Conservation (phyloP, 805 yeast genomes). For the Teunomyces atbi region DNA sequence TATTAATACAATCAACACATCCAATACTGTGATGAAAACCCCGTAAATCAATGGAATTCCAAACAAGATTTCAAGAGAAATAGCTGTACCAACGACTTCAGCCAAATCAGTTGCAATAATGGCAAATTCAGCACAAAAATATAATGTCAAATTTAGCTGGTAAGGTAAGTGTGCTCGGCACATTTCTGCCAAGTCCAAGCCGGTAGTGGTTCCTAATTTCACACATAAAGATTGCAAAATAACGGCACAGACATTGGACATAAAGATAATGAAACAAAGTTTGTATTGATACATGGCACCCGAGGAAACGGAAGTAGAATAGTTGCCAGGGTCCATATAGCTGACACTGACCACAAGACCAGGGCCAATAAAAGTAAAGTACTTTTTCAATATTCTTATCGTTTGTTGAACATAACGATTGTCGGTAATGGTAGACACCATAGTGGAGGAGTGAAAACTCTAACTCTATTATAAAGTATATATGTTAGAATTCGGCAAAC, state of each 20-base stretch:
- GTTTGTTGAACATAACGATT: conserved; percentile 1
- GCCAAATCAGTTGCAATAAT: conserved; percentile 92
- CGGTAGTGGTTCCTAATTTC: conserved; percentile 86
- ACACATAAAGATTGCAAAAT: conserved; percentile 80
- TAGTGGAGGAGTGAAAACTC: not conserved
- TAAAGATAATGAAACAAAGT: conserved; percentile 65
- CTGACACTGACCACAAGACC: conserved; percentile 88
- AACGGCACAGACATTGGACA: conserved; percentile 84
- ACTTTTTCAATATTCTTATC: conserved; percentile 42
- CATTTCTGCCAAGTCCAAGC: conserved; percentile 81
- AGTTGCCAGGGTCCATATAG: conserved; percentile 93
- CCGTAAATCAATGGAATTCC: conserved; percentile 73
- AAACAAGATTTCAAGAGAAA: conserved; percentile 74
- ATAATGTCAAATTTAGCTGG: conserved; percentile 62
- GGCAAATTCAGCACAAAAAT: conserved; percentile 77
- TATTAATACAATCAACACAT: conserved; percentile 72
- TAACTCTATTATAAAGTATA: too few species aligned
- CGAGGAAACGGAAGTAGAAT: conserved; percentile 83
- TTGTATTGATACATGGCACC: conserved; percentile 80
- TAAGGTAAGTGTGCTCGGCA: conserved; percentile 70
- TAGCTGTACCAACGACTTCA: conserved; percentile 92
- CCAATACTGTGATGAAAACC: conserved; percentile 75
- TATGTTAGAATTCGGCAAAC: too few species aligned
- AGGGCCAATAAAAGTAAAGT: conserved; percentile 75
- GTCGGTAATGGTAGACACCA: not conserved